Evolutionary conservation across 257 asterid species (phyloP), one percentile per base, ranked within the genome.

Genomic region (Voacanga thouarsii): DNA sequence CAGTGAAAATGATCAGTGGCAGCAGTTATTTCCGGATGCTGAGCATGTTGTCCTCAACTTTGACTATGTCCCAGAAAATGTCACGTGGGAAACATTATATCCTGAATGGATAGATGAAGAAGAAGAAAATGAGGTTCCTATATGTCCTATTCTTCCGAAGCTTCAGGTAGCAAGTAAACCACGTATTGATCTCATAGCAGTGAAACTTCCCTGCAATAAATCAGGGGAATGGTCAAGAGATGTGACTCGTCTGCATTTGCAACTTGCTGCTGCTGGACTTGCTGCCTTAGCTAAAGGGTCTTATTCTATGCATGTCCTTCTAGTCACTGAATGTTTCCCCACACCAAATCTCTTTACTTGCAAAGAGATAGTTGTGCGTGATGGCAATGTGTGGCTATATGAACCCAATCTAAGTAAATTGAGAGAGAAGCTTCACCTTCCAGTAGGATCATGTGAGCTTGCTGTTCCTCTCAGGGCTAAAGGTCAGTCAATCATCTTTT

Each of bases 21-120:
- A 90, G 82, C 77, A 77, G 59, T 77, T 90, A 44, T 80, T 93
- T 55, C 97, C 94, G 8, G 97, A 93, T 49, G 87, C 90, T 53
- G 99, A 95, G 83, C 95, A 88, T 50, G 89, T 89, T 49, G 68
- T 77, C 33, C 89, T 95, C 37, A 80, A 70, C 77, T 83, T 92
- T 83, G 89, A 95, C 76, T 69, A 80, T 26, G 91, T 82, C 85
- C 88, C 91, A 2, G 75, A 70, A 15, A 86, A 90, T 68, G 75
- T 89, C 47, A 90, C 97, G 39, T 96, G 99, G 99, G 97, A 96
- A 72, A 81, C 98, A 64, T 57, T 96, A 24, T 96, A 89, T 73
- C 99, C 99, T 0, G 98, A 96, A 86, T 93, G 98, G 98, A 83
- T 96, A 55, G 99, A 96, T 49, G 98, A 96, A 84, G 99, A 96